Percentiles rank a stretch among this genome's conserved stretches.
Conservation (phyloP, 2,329 filamentous ascomycete species). For the Monosporascus sp. region DNA sequence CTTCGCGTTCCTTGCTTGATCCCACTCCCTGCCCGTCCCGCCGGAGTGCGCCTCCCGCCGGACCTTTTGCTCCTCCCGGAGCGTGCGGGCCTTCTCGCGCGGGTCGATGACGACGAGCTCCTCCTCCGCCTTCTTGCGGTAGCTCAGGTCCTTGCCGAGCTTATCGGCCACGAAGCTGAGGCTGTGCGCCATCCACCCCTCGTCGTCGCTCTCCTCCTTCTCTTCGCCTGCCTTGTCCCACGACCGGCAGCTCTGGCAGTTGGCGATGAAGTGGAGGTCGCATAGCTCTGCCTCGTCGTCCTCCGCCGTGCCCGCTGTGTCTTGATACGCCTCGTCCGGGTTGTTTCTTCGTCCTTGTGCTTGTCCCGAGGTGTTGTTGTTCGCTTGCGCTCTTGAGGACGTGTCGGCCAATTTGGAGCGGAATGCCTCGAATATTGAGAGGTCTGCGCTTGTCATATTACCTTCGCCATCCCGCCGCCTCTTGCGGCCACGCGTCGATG, state of each 20-base stretch:
- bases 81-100: slow-evolving; percentile 70
- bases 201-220: slow-evolving; percentile 54
- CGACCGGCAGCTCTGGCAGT: slow-evolving; percentile 84
- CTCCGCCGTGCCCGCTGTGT: slow-evolving; percentile 20
- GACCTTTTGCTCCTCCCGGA: slow-evolving; percentile 60
- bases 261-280: slow-evolving; percentile 91
- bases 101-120: slow-evolving; percentile 93
- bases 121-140: slow-evolving; percentile 86
- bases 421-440: slow-evolving; percentile 75
- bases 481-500: slow-evolving; percentile 66
- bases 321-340: not conserved
- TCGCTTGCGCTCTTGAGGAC: slow-evolving; percentile 28
- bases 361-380: slow-evolving; percentile 11
- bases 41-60: slow-evolving; percentile 51
- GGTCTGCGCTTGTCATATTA: slow-evolving; percentile 50
- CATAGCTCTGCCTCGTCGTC: slow-evolving; percentile 74
- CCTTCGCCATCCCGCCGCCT: slow-evolving; percentile 54
- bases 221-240: slow-evolving; percentile 65
- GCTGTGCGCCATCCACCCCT: slow-evolving; percentile 80
- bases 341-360: slow-evolving; percentile 18
- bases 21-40: slow-evolving; percentile 52
- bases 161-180: slow-evolving; percentile 86
- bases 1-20: slow-evolving; percentile 53
- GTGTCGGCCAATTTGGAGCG: slow-evolving; percentile 65
- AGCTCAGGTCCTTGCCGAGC: slow-evolving; percentile 84